phyloP scores from a whole-genome alignment of 345 rosid species.

The Stellera chamaejasme region DNA sequence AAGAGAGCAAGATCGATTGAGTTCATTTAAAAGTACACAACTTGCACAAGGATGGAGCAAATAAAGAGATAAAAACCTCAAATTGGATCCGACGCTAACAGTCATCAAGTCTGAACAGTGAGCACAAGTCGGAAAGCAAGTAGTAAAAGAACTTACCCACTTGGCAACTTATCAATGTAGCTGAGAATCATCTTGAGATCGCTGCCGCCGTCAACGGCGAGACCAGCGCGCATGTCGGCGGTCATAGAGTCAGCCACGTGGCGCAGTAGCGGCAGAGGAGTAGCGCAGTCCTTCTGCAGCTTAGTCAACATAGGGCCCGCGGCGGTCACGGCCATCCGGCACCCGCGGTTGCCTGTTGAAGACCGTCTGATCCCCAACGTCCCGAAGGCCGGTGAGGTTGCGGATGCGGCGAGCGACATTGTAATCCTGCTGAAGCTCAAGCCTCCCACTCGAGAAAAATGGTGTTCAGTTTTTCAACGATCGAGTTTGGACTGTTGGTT shows the following conservation, averaged over 20 bases:
- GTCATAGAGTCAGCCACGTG: conserved; percentile 60
- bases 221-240: conserved; percentile 65
- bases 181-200: conserved; percentile 82
- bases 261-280: conserved; percentile 56
- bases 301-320: conserved; percentile 47
- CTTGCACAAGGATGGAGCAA: too few relatives aligned
- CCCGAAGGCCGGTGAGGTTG: conserved; percentile 33
- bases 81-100: not conserved
- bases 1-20: not conserved
- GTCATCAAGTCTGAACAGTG: not conserved
- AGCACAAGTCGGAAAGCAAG: conserved; percentile 1
- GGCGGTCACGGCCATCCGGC: conserved; percentile 34
- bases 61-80: too few relatives aligned
- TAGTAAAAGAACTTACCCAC: conserved; percentile 38
- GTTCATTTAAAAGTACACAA: not conserved
- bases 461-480: too few relatives aligned
- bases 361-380: conserved; percentile 33
- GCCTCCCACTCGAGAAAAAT: too few relatives aligned
- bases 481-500: too few relatives aligned
- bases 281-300: conserved; percentile 58
- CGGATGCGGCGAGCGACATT: conserved; percentile 34
- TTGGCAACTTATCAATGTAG: conserved; percentile 66
- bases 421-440: not conserved
- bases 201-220: conserved; percentile 57
- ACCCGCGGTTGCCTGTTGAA: conserved; percentile 10